Evolutionary conservation across 2,329 filamentous ascomycete genomes (phyloP).

Genomic region (Scytalidium sp.): DNA sequence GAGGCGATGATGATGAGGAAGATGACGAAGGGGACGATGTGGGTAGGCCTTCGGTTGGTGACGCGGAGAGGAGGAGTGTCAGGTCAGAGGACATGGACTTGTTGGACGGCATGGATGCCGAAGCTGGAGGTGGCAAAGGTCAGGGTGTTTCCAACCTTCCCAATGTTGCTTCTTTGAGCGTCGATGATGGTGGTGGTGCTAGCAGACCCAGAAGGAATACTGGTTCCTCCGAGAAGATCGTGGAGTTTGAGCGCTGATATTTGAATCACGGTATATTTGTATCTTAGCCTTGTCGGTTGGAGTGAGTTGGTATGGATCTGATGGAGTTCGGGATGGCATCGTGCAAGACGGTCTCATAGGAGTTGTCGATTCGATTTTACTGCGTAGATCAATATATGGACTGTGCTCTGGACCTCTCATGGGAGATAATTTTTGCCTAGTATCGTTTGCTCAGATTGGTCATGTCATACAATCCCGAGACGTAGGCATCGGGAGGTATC

Average conservation of each 20-base stretch:
- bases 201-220: slow-evolving; percentile 21
- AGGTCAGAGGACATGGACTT: slow-evolving; percentile 67
- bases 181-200: slow-evolving; percentile 22
- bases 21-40: slow-evolving; percentile 62
- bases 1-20: slow-evolving; percentile 64
- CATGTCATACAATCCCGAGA: too few relatives aligned
- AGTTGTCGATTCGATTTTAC: background rate
- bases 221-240: slow-evolving; percentile 35
- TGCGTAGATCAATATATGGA: too few relatives aligned
- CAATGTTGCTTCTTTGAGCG: slow-evolving; percentile 11
- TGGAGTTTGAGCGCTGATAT: slow-evolving; percentile 41
- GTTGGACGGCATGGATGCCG: slow-evolving; percentile 71
- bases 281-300: background rate
- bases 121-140: slow-evolving; percentile 46
- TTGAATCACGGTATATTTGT: background rate
- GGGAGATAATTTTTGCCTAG: too few relatives aligned
- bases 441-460: too few relatives aligned
- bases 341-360: background rate
- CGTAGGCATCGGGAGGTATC: too few relatives aligned
- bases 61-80: slow-evolving; percentile 61
- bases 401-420: too few relatives aligned
- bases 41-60: slow-evolving; percentile 42
- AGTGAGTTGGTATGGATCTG: background rate
- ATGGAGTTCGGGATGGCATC: background rate
- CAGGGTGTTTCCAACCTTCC: slow-evolving; percentile 19